A percentile compares a stretch with the other conserved stretches of the same genome.
Evolutionary conservation across 2,329 filamentous ascomycete species (phyloP).

Genomic region (Teratosphaeria epicoccoides): DNA sequence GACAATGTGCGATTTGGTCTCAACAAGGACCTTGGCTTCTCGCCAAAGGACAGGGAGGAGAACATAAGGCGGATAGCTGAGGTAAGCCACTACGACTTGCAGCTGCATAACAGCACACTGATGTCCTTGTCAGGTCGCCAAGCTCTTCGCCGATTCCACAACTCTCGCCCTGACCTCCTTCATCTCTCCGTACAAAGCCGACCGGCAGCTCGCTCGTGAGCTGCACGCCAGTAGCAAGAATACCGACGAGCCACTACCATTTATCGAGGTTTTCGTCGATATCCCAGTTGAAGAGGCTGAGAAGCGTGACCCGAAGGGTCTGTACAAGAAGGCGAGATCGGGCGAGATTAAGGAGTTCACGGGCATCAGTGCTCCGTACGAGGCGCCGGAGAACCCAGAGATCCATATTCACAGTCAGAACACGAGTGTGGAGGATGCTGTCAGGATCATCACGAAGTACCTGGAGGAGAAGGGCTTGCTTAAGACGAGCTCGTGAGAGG

Average conservation of each 20-base stretch:
- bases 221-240: constrained; percentile 55
- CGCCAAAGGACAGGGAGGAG: constrained; percentile 85
- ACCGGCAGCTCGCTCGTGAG: constrained; percentile 70
- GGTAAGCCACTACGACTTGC: constrained; percentile 24
- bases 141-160: constrained; percentile 85
- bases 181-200: constrained; percentile 87
- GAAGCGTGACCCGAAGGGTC: constrained; percentile 88
- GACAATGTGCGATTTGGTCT: constrained; percentile 98
- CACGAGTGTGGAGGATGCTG: constrained; percentile 77
- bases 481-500: constrained; percentile 6
- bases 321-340: constrained; percentile 92
- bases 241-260: constrained; percentile 59
- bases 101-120: not conserved
- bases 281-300: constrained; percentile 85
- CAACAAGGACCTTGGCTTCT: constrained; percentile 96
- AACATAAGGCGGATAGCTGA: constrained; percentile 96
- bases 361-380: constrained; percentile 88
- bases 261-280: constrained; percentile 90
- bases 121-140: constrained; percentile 54
- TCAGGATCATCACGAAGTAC: constrained; percentile 72
- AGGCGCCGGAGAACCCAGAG: constrained; percentile 76
- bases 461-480: constrained; percentile 53
- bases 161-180: constrained; percentile 88
- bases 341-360: constrained; percentile 97
- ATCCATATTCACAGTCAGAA: constrained; percentile 76